A percentile compares a stretch with the other conserved stretches of the same genome.
Evolutionary conservation across 1,139 yeast species (phyloP).

Genomic region (Komagataea norvegica): DNA sequence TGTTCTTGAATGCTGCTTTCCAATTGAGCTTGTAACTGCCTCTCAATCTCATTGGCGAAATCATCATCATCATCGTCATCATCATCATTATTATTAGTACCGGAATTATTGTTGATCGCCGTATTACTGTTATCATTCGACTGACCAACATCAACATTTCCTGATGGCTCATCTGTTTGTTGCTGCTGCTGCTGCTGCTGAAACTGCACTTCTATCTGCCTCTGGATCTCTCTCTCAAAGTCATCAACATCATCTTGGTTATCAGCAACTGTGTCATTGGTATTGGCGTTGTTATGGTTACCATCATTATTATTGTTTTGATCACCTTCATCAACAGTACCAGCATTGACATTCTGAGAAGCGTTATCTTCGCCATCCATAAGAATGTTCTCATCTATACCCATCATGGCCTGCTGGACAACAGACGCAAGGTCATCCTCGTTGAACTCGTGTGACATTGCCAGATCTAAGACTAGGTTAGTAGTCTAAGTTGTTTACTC

Average conservation of each 20-base stretch:
- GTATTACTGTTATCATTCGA: not conserved
- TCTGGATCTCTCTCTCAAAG: slow-evolving; percentile 14
- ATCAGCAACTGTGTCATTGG: not conserved
- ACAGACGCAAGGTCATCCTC: slow-evolving; percentile 17
- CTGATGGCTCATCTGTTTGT: not conserved
- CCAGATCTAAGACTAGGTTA: too few species aligned
- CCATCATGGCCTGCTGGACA: slow-evolving; percentile 20
- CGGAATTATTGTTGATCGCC: not conserved
- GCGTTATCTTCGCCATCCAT: not conserved
- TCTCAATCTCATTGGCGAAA: slow-evolving; percentile 24
- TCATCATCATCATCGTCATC: slow-evolving; percentile 18
- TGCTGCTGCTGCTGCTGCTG: slow-evolving; percentile 4
- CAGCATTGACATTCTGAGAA: not conserved
- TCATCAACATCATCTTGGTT: slow-evolving; percentile 9
- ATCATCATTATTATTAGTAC: not conserved
- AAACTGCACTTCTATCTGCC: slow-evolving; percentile 15
- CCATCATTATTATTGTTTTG: slow-evolving; percentile 1
- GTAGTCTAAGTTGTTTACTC: too few species aligned
- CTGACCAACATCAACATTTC: not conserved
- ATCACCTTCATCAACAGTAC: not conserved
- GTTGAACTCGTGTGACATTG: slow-evolving; percentile 10
- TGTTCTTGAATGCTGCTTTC: slow-evolving; percentile 3
- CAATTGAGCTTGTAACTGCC: slow-evolving; percentile 17
- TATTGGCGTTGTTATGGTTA: not conserved
- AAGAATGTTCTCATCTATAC: slow-evolving; percentile 8